Base-by-base conservation (phyloP, 1,284 basidiomycete genomes). In the Ceratobasidium sp. region DNA sequence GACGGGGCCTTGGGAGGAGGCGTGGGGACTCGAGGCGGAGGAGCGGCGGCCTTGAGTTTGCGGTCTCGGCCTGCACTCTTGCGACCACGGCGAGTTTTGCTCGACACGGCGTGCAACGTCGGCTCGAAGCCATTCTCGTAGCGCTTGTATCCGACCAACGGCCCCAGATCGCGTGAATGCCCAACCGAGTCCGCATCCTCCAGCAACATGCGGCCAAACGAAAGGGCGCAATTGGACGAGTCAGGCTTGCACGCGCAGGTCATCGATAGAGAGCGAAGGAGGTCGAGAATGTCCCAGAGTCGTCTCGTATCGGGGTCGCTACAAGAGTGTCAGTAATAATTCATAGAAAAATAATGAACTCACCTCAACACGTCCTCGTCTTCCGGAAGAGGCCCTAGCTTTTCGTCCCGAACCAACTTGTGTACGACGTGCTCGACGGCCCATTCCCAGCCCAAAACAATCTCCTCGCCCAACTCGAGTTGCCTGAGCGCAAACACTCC, bases 401-500 rank as follows among this genome's bases (percentile, higher is more conserved):
- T 81, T 57, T 92, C 83, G 55, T 93, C 79, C 17, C 87, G 86
- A 3, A 91, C 91, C 0, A 98, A 80, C 57, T 86, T 82, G 78
- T 98, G 96, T 0, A 97, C 87, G 0, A 92, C 88, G 76, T 94
- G 92, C 4, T 88, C 87, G 75, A 98, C 95, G 74, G 97, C 95
- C 96, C 95, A 98, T 77, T 97, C 94, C 94, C 96, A 98, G 0
- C 91, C 92, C 0, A 98, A 79, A 0, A 96, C 87, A 43, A 98
- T 86, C 79, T 98, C 96, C 74, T 96, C 94, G 57, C 90, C 84
- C 40, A 87, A 86, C 70, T 85, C 85, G 70, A 98, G 83, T 73
- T 94, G 90, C 17, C 87, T 80, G 20, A 90, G 78, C 0, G 94
- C 93, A 74, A 96, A 98, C 1, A 98, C 80, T 0, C 89, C 95